Conservation (phyloP, 2,329 filamentous ascomycete genomes). For the Bisporella sp. region DNA sequence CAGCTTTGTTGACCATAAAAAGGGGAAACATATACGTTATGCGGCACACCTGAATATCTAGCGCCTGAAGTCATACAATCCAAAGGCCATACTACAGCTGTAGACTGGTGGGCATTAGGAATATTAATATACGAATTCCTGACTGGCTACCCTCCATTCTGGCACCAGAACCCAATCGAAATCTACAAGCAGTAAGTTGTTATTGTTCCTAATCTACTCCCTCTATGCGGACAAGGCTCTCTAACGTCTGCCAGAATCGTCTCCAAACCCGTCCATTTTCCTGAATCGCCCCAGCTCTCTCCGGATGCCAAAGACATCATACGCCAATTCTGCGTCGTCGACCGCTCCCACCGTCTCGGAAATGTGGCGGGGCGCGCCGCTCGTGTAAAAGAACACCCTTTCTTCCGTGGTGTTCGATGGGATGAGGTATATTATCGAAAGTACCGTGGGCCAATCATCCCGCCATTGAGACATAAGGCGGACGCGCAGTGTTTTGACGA, state of each 20-base stretch:
- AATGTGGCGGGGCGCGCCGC: conserved; percentile 70
- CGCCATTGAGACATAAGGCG: conserved; percentile 63
- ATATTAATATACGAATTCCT: conserved; percentile 81
- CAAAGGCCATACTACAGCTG: conserved; percentile 67
- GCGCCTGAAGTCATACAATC: conserved; percentile 81
- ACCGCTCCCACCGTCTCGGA: conserved; percentile 69
- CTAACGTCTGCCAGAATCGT: conserved; percentile 54
- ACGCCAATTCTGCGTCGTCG: conserved; percentile 67
- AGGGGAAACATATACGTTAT: conserved; percentile 60
- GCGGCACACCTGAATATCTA: conserved; percentile 78
- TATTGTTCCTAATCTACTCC: background rate
- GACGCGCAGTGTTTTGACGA: conserved; percentile 78
- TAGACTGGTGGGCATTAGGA: conserved; percentile 84
- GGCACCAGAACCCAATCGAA: conserved; percentile 80
- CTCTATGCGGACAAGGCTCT: background rate
- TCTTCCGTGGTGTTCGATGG: conserved; percentile 70
- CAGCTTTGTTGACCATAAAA: conserved; percentile 2
- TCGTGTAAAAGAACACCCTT: conserved; percentile 68
- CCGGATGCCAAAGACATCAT: conserved; percentile 68
- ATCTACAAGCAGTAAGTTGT: conserved; percentile 68
- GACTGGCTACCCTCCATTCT: conserved; percentile 80
- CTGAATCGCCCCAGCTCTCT: conserved; percentile 56
- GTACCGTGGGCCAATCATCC: conserved; percentile 64
- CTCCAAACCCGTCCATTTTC: conserved; percentile 69
- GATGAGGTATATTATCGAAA: conserved; percentile 60